phyloP scores from a whole-genome alignment of 2,329 filamentous ascomycete species.

The Septoria linicola region DNA sequence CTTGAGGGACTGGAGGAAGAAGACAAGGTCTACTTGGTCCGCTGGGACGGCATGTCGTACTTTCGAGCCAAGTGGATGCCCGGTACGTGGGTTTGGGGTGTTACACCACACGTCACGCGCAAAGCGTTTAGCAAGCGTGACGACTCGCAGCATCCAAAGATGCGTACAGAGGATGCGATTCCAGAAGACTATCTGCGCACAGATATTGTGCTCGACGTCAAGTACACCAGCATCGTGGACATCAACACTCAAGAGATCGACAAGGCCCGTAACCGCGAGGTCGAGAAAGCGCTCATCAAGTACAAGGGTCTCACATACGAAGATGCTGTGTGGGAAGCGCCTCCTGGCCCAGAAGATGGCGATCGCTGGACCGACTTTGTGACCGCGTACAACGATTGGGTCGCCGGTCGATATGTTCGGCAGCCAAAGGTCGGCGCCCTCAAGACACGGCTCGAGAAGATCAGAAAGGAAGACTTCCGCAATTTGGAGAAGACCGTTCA shows the following conservation, averaged over 20 bases:
- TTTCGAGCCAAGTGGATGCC: slow-evolving; percentile 82
- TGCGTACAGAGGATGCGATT: slow-evolving; percentile 74
- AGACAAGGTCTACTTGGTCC: slow-evolving; percentile 87
- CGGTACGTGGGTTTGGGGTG: slow-evolving; percentile 82
- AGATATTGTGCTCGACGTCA: slow-evolving; percentile 85
- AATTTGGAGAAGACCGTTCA: slow-evolving; percentile 68
- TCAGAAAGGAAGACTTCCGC: slow-evolving; percentile 65
- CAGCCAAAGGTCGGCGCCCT: slow-evolving; percentile 56
- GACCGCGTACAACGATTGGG: slow-evolving; percentile 80
- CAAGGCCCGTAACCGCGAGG: slow-evolving; percentile 66
- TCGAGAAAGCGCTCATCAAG: slow-evolving; percentile 77
- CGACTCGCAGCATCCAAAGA: slow-evolving; percentile 61
- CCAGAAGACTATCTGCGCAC: slow-evolving; percentile 81
- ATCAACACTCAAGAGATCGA: slow-evolving; percentile 67
- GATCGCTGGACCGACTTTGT: slow-evolving; percentile 77
- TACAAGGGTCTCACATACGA: slow-evolving; percentile 91
- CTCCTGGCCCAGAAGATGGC: slow-evolving; percentile 64
- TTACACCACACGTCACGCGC: slow-evolving; percentile 63
- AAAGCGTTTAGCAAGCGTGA: slow-evolving; percentile 73
- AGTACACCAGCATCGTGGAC: slow-evolving; percentile 61
- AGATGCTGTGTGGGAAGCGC: slow-evolving; percentile 84
- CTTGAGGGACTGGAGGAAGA: slow-evolving; percentile 65
- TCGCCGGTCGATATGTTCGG: slow-evolving; percentile 74
- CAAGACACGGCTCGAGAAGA: slow-evolving; percentile 65
- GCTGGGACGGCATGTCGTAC: slow-evolving; percentile 80